Evolutionary conservation across 1,139 yeast genomes (phyloP).

Genomic region (Komagataea norvegica): DNA sequence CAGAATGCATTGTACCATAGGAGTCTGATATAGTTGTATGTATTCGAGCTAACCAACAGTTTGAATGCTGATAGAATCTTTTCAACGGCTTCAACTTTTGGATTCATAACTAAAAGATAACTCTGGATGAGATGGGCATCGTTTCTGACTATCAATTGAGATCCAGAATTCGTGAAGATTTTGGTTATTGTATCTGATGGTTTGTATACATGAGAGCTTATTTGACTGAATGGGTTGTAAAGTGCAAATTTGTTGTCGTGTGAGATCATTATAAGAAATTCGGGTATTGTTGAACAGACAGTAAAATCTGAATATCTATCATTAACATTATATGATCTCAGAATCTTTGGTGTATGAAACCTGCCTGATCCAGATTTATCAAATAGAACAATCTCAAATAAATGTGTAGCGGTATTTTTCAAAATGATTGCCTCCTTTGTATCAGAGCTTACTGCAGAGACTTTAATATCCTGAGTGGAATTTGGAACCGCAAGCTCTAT

Average conservation of each 20-base stretch:
- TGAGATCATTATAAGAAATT: constrained; percentile 30
- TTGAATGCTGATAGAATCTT: constrained; percentile 47
- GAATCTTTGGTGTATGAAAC: constrained; percentile 27
- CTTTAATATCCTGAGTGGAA: constrained; percentile 34
- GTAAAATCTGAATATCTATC: constrained; percentile 20
- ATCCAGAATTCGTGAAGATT: constrained; percentile 21
- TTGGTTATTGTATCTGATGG: constrained; percentile 25
- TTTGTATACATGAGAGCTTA: constrained; percentile 43
- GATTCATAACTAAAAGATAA: constrained; percentile 41
- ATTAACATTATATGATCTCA: constrained; percentile 20
- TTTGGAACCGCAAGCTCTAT: constrained; percentile 33
- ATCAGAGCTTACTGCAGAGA: constrained; percentile 42
- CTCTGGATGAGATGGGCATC: constrained; percentile 17
- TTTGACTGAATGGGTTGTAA: constrained; percentile 61
- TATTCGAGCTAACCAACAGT: constrained; percentile 52
- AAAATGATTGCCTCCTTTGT: constrained; percentile 60
- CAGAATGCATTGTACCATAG: constrained; percentile 60
- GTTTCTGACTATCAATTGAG: constrained; percentile 20
- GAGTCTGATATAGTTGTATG: constrained; percentile 54
- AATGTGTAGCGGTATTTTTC: constrained; percentile 30
- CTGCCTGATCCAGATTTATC: constrained; percentile 26
- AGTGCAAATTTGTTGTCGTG: constrained; percentile 41
- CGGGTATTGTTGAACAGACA: constrained; percentile 14
- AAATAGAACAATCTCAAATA: constrained; percentile 49
- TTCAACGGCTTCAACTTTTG: constrained; percentile 40